Conservation (phyloP, 352 stramenopile genomes). For the Phytophthora tubulina region DNA sequence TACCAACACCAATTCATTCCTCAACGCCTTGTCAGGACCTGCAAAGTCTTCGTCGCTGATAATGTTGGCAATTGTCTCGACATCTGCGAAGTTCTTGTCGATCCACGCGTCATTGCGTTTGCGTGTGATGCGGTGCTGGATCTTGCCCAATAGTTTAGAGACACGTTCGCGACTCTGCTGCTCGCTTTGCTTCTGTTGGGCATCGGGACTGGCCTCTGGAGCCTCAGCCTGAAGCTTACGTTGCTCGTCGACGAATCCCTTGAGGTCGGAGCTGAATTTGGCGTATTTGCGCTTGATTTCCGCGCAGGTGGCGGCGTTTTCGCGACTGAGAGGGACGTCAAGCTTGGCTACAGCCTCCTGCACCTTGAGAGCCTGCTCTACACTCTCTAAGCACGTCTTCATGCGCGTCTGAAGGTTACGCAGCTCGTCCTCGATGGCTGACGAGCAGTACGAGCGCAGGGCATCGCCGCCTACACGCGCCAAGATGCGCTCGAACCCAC, state of each 20-base stretch:
- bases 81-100: conserved; percentile 66
- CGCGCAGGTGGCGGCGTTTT: conserved; percentile 62
- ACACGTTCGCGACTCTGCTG: conserved; percentile 48
- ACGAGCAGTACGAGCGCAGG: conserved; percentile 79
- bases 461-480: conserved; percentile 73
- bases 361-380: conserved; percentile 70
- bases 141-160: conserved; percentile 57
- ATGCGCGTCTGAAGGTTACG: conserved; percentile 67
- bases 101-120: conserved; percentile 74
- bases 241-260: conserved; percentile 68
- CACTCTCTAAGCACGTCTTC: conserved; percentile 59
- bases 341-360: conserved; percentile 71
- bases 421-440: conserved; percentile 80
- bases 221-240: conserved; percentile 56
- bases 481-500: conserved; percentile 79
- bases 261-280: conserved; percentile 56
- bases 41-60: conserved; percentile 41
- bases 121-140: conserved; percentile 73
- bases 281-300: conserved; percentile 68
- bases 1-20: conserved; percentile 69
- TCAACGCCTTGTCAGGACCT: conserved; percentile 49
- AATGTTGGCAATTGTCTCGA: conserved; percentile 49
- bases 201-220: conserved; percentile 15
- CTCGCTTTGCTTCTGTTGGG: conserved; percentile 35
- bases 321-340: conserved; percentile 64